These are phyloP conservation scores for Paecilomyces sp. DNA, from an alignment of 2,329 filamentous ascomycete genomes.

Conservation along the genomic window DNA sequence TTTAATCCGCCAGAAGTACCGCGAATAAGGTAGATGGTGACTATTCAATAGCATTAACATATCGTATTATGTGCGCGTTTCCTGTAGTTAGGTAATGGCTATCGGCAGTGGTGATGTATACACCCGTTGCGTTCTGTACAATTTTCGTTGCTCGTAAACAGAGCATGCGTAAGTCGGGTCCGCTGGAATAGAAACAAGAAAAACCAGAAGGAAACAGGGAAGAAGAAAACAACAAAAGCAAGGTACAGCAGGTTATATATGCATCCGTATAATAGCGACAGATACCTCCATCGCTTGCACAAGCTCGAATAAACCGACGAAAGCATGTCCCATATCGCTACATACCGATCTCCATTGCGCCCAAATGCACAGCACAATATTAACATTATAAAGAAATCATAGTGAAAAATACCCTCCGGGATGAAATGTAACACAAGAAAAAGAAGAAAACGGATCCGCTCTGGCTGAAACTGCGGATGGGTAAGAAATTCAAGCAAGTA, in stretches of 20 bases:
- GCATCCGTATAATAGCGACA: neutral
- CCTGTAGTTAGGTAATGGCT: too few species aligned
- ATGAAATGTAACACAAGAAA: neutral
- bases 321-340: neutral
- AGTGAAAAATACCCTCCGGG: neutral
- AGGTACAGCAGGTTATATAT: neutral
- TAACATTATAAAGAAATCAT: neutral
- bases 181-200: neutral
- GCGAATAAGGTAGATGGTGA: too few species aligned
- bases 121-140: too few species aligned
- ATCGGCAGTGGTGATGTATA: too few species aligned
- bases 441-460: neutral
- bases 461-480: neutral
- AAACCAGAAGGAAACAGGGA: neutral
- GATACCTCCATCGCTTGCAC: neutral
- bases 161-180: too few species aligned
- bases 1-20: too few species aligned
- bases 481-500: slow-evolving; percentile 14
- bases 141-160: too few species aligned
- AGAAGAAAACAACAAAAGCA: neutral
- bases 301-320: neutral
- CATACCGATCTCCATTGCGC: neutral
- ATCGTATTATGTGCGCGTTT: too few species aligned
- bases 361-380: neutral
- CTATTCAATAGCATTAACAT: too few species aligned